phyloP scores from a whole-genome alignment of 2,329 filamentous ascomycete species.

The Alternaria alternata region DNA sequence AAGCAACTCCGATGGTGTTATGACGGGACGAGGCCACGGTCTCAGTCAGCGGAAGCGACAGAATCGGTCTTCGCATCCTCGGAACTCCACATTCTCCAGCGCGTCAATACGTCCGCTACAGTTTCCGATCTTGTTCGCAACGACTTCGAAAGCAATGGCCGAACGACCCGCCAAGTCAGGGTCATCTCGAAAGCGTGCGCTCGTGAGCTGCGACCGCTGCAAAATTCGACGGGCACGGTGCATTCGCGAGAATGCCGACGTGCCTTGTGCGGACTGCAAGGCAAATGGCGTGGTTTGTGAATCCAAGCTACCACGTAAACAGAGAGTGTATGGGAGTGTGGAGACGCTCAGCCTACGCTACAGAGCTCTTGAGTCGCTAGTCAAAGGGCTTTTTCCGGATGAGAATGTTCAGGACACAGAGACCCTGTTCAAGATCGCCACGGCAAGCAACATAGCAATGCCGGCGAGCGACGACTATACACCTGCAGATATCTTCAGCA shows the following conservation, averaged over 20 bases:
- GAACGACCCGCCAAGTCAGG: conserved; percentile 29
- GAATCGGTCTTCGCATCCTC: conserved; percentile 5
- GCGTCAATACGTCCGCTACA: conserved; percentile 1
- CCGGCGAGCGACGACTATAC: conserved; percentile 42
- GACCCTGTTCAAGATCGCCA: conserved; percentile 52
- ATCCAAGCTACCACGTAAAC: conserved; percentile 56
- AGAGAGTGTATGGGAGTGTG: conserved; percentile 57
- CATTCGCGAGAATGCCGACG: conserved; percentile 38
- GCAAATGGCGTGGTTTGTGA: conserved; percentile 52
- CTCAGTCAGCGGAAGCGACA: conserved; percentile 1
- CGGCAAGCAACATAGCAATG: conserved; percentile 50
- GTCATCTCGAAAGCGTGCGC: conserved; percentile 37
- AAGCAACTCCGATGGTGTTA: conserved; percentile 13
- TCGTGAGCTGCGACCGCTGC: conserved; percentile 43
- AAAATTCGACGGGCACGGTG: conserved; percentile 41
- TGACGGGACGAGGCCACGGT: conserved; percentile 6
- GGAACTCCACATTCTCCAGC: conserved; percentile 13
- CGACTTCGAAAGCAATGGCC: conserved; percentile 15
- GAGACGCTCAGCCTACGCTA: conserved; percentile 57
- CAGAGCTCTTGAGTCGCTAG: conserved; percentile 53
- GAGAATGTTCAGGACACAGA: conserved; percentile 52
- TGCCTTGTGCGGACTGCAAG: conserved; percentile 52
- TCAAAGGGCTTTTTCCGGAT: conserved; percentile 54
- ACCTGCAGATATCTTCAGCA: conserved; percentile 38
- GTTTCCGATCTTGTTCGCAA: conserved; percentile 1